phyloP scores from a whole-genome alignment of 2,329 filamentous ascomycete species.

The Arthrobotrys sphaeroides region DNA sequence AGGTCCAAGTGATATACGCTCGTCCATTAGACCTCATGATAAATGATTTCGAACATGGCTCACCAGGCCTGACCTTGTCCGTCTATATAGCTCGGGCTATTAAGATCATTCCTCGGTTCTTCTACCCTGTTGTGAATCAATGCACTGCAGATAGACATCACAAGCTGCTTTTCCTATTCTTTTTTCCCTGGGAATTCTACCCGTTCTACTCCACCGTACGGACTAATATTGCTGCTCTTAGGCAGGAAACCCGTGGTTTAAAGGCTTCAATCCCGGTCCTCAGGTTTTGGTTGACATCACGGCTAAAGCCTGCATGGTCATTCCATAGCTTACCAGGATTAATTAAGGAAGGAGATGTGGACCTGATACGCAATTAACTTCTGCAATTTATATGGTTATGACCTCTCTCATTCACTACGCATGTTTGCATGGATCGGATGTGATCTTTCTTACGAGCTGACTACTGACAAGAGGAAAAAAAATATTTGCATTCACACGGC shows the following conservation, averaged over 20 bases:
- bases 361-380: conserved; percentile 12
- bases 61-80: conserved; percentile 38
- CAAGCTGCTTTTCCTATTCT: conserved; percentile 8
- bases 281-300: conserved; percentile 26
- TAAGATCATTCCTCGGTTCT: conserved; percentile 49
- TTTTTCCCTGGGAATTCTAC: too few species aligned
- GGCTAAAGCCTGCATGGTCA: conserved; percentile 41
- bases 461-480: background rate
- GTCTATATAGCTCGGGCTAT: conserved; percentile 47
- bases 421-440: conserved; percentile 9
- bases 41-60: conserved; percentile 44
- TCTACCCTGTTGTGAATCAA: conserved; percentile 24
- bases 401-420: background rate
- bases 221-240: conserved; percentile 15
- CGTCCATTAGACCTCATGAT: too few species aligned
- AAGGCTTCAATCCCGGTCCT: conserved; percentile 5
- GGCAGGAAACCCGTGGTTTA: conserved; percentile 21
- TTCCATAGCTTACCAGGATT: conserved; percentile 10
- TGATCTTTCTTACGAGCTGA: conserved; percentile 4
- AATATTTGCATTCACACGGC: background rate
- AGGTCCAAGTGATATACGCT: too few species aligned
- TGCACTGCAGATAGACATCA: conserved; percentile 1
- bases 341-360: conserved; percentile 18
- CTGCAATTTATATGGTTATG: background rate
- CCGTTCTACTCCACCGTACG: background rate